phyloP scores from a whole-genome alignment of 1,284 basidiomycete species.

The Cystobasidium slooffiae region DNA sequence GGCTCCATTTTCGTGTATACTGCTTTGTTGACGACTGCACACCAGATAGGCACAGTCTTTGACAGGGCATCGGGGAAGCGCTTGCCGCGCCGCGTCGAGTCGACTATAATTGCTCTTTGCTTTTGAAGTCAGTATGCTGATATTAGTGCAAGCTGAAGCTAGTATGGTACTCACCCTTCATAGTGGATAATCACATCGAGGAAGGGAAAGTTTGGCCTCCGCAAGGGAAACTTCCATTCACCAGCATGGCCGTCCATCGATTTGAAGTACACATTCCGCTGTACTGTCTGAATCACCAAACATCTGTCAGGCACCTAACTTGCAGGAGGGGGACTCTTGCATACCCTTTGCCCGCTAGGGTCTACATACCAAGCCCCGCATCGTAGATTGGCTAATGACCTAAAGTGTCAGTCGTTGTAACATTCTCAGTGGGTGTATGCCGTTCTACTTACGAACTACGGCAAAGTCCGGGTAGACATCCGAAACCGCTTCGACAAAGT shows the following conservation, averaged over 20 bases:
- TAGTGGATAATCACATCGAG: conserved; percentile 65
- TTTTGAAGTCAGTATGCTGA: background rate
- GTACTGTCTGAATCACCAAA: conserved; percentile 1
- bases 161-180: conserved; percentile 64
- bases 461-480: conserved; percentile 66
- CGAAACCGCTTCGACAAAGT: conserved; percentile 69
- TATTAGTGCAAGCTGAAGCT: background rate
- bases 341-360: conserved; percentile 59
- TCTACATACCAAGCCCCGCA: conserved; percentile 94
- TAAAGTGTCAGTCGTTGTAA: conserved; percentile 29
- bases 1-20: conserved; percentile 54
- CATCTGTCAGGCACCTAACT: background rate
- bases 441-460: conserved; percentile 64
- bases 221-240: conserved; percentile 83
- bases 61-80: conserved; percentile 91
- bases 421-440: background rate
- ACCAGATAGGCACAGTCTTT: conserved; percentile 96
- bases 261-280: conserved; percentile 82
- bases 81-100: conserved; percentile 92
- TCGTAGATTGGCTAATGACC: conserved; percentile 75
- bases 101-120: conserved; percentile 77
- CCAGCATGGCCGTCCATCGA: conserved; percentile 92
- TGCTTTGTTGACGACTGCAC: conserved; percentile 84
- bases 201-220: conserved; percentile 83
- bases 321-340: background rate